Evolutionary conservation across 2,329 filamentous ascomycete species (phyloP).

Genomic region (Botrytis fragariae): DNA sequence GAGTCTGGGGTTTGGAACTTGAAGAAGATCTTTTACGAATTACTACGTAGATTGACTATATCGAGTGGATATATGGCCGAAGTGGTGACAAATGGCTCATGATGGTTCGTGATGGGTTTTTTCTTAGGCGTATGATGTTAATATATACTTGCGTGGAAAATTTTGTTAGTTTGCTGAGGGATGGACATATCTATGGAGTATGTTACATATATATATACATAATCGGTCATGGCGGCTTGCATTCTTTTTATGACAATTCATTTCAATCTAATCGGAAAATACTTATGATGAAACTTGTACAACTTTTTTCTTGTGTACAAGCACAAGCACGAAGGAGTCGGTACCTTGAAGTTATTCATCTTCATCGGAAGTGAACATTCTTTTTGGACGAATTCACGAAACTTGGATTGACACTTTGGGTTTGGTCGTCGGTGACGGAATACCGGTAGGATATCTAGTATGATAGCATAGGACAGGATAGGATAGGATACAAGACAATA

Average conservation of each 20-base stretch:
- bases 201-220: not conserved
- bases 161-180: not conserved
- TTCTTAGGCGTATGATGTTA: not conserved
- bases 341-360: not conserved
- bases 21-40: constrained; percentile 5
- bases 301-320: not conserved
- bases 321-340: not conserved
- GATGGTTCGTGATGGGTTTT: constrained; percentile 4
- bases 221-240: not conserved
- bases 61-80: constrained; percentile 11
- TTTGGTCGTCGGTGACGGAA: not conserved
- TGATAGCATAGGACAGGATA: not conserved
- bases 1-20: constrained; percentile 8
- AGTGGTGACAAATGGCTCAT: constrained; percentile 13
- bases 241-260: not conserved
- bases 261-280: not conserved
- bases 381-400: not conserved
- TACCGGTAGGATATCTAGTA: not conserved
- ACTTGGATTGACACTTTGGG: not conserved
- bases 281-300: not conserved
- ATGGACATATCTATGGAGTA: not conserved
- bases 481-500: not conserved
- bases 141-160: not conserved
- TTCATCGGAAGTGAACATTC: not conserved
- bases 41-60: not conserved